Evolutionary conservation across 352 stramenopile genomes (phyloP), one percentile per base, ranked within the genome.

Genomic region (Peronospora destructor): DNA sequence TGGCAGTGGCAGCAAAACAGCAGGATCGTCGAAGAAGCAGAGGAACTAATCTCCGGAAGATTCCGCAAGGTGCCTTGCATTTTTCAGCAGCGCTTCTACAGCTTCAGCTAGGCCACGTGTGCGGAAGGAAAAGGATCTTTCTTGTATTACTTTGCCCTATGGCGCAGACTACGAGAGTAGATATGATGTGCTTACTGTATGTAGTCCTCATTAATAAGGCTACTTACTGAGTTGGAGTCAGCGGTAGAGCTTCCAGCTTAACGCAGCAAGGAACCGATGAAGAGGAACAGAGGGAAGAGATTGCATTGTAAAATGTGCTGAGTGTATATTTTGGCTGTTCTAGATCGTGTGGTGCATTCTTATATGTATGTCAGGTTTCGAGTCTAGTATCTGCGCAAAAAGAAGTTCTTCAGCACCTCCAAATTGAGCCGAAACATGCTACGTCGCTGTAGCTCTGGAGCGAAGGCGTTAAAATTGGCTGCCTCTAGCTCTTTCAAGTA

Each of bases 401-500:
- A 84, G 54, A 85, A 88, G 54, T 81, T 58, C 61, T 91, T 94
- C 44, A 90, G 59, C 36, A 93, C 47, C 42, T 82, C 47, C 11
- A 76, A 45, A 45, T 93, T 80, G n/a, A 90, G 64, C 14, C 73
- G 58, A 39, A 87, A 44, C 28, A 81, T 73, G 40, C 61, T 84
- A 11, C 45, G 57, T 56, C 84, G 56, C 29, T 80, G 65, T 12
- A 93, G 68, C 34, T 64, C 51, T 0, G 62, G 47, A 12, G 76
- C 73, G 41, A 88, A 89, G n/a, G 72, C 75, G 49, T 94, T 91
- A 56, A 91, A 94, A 51, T 86, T 80, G 60, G 57, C 75, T 25
- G 68, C 60, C 49, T 94, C 80, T 0, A 94, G 60, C 17, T 85
- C 45, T 35, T 83, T 69, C 35, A 94, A 55, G 47, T 74, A 91